Percentiles rank a stretch among this genome's conserved stretches.
Evolutionary conservation across 768 basidiomycete species (phyloP).

Genomic region (Lactarius vividus): DNA sequence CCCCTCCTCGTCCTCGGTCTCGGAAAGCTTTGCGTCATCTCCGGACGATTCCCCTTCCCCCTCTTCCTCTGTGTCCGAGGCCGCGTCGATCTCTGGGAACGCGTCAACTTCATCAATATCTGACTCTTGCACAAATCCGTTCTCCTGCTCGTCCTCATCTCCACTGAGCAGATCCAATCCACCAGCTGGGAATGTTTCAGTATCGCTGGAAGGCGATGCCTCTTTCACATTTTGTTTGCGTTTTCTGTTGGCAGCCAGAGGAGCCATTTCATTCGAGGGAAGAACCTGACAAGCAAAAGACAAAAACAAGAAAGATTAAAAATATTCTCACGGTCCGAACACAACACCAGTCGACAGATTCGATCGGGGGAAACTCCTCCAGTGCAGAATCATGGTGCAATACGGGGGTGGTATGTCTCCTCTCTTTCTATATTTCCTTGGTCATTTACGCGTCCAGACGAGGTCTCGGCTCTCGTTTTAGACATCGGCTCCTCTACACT

Average conservation of each 20-base stretch:
- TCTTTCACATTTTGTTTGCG: constrained; percentile 54
- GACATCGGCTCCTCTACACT: constrained; percentile 91
- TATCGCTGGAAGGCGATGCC: constrained; percentile 32
- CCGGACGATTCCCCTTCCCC: constrained; percentile 60
- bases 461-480: constrained; percentile 94
- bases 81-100: constrained; percentile 56
- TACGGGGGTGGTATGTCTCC: constrained; percentile 74
- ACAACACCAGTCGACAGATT: constrained; percentile 28
- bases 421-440: neutral
- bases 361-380: constrained; percentile 30
- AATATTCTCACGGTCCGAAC: constrained; percentile 23
- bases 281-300: neutral
- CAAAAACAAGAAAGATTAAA: constrained; percentile 2
- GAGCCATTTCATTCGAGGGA: constrained; percentile 33
- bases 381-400: constrained; percentile 57
- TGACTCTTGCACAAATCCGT: constrained; percentile 36
- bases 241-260: constrained; percentile 45
- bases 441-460: constrained; percentile 54
- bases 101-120: constrained; percentile 64
- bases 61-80: constrained; percentile 45
- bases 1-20: constrained; percentile 36
- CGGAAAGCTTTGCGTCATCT: constrained; percentile 38
- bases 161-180: constrained; percentile 72
- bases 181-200: constrained; percentile 40
- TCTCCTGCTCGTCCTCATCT: constrained; percentile 61